phyloP scores from a whole-genome alignment of 202 grass and related monocot species.

The Saccharum hybrid region DNA sequence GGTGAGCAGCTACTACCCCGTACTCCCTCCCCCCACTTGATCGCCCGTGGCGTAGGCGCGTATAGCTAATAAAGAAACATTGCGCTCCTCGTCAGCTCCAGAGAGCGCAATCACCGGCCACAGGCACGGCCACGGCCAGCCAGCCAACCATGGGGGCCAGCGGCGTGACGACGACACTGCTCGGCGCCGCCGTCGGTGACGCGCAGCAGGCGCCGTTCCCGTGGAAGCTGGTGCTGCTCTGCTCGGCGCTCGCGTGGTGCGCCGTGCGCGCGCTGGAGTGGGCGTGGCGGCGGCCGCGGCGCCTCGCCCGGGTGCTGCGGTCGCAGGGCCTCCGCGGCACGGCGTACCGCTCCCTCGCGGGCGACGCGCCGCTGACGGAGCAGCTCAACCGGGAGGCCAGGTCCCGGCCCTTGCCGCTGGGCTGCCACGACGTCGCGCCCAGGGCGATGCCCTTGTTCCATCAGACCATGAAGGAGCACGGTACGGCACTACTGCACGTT shows the following conservation, averaged over 20 bases:
- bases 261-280: constrained; percentile 50
- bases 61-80: background rate
- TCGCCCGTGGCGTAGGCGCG: background rate
- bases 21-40: background rate
- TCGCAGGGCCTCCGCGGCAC: constrained; percentile 66
- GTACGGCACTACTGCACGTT: constrained; percentile 7
- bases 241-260: constrained; percentile 41
- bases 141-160: background rate
- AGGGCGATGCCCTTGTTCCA: constrained; percentile 54
- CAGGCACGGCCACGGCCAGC: background rate
- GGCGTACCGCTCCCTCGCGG: constrained; percentile 49
- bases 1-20: background rate
- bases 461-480: constrained; percentile 56
- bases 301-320: constrained; percentile 58
- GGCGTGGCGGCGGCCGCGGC: constrained; percentile 61
- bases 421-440: constrained; percentile 60
- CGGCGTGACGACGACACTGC: background rate
- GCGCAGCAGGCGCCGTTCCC: background rate
- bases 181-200: background rate
- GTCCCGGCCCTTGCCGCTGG: constrained; percentile 54
- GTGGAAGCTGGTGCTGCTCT: constrained; percentile 30
- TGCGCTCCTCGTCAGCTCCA: background rate
- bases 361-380: constrained; percentile 50
- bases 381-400: constrained; percentile 54
- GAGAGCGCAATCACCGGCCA: background rate